Evolutionary conservation across 2,329 filamentous ascomycete genomes (phyloP).

Genomic region (Cadophora malorum): DNA sequence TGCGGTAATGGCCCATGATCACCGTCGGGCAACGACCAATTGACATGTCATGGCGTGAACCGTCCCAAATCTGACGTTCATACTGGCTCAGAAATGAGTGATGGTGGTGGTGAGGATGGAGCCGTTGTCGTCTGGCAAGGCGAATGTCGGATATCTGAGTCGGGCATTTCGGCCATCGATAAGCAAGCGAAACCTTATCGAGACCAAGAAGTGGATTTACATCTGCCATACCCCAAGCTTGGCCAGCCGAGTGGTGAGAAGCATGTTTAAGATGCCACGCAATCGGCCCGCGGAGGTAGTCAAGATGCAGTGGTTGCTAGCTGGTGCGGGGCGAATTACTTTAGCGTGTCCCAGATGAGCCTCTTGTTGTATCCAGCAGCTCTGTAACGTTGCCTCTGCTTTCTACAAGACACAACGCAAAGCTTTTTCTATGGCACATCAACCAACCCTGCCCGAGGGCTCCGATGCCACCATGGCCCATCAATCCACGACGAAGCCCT

Average conservation of each 20-base stretch:
- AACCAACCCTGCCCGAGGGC: slow-evolving; percentile 1
- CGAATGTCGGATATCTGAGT: slow-evolving; percentile 19
- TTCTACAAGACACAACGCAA: not conserved
- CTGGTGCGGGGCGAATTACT: not conserved
- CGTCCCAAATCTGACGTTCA: not conserved
- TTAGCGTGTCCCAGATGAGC: not conserved
- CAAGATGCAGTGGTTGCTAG: not conserved
- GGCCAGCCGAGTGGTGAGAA: not conserved
- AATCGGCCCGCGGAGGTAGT: not conserved
- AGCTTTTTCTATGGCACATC: slow-evolving; percentile 8
- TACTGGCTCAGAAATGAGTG: slow-evolving; percentile 17
- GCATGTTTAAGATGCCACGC: not conserved
- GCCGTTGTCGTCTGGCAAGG: slow-evolving; percentile 11
- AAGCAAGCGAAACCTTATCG: slow-evolving; percentile 21
- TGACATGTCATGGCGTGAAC: slow-evolving; percentile 16
- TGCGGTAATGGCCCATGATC: slow-evolving; percentile 19
- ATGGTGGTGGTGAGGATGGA: slow-evolving; percentile 10
- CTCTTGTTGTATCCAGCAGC: not conserved
- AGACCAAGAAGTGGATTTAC: not conserved
- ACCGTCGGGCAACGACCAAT: slow-evolving; percentile 21
- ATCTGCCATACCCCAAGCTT: not conserved
- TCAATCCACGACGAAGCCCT: slow-evolving; percentile 2
- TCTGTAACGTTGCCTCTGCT: slow-evolving; percentile 17
- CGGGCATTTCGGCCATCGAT: slow-evolving; percentile 14
- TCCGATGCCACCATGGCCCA: slow-evolving; percentile 16